Evolutionary conservation across 305 asterid species (phyloP), one percentile per base, ranked within the genome.

Genomic region (Withania somnifera): DNA sequence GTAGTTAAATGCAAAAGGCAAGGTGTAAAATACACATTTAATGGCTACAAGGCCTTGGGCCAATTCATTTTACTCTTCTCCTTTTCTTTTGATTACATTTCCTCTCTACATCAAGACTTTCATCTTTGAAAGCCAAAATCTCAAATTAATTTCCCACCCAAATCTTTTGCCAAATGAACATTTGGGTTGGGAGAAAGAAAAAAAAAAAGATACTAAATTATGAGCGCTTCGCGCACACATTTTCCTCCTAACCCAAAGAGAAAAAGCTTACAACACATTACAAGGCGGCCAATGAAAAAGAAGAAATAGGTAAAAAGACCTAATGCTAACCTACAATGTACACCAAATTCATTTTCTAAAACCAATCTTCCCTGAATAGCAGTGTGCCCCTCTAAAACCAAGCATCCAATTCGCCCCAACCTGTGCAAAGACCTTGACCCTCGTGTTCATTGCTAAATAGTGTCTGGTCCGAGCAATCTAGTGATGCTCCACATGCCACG

Each of bases 401-500:
- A 3, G 97, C 89, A 57, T 77, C 92, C 56, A 95, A 84, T 83
- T 95, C 97, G 13, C 94, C 98, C 97, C 95, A 95, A 14, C 99
- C 99, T 0, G 99, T 95, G 94, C 99, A 95, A 51, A 93, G 87
- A 83, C 97, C 98, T 85, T 91, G 92, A 5, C 96, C 95, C 86
- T 95, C 97, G 40, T 88, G 93, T 24, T 93, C 94, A 36, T 90
- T 88, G 90, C 99, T 91, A 71, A 95, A 95, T 2, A 95, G 88
- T 76, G 99, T 95, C 75, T 95, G 98, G 83, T 95, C 99, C 3
- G 97, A 89, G 87, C 99, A 95, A 54, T 95, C 99, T 1, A 95
- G 95, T 0, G 99, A 93, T 10, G 99, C 99, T 82, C 98, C 99
- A 26, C 99, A 95, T 0, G 98, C 99, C 57, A 81, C 30, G 91